Conservation (phyloP, 2,329 filamentous ascomycete genomes). For the Ophiostoma sp. region DNA sequence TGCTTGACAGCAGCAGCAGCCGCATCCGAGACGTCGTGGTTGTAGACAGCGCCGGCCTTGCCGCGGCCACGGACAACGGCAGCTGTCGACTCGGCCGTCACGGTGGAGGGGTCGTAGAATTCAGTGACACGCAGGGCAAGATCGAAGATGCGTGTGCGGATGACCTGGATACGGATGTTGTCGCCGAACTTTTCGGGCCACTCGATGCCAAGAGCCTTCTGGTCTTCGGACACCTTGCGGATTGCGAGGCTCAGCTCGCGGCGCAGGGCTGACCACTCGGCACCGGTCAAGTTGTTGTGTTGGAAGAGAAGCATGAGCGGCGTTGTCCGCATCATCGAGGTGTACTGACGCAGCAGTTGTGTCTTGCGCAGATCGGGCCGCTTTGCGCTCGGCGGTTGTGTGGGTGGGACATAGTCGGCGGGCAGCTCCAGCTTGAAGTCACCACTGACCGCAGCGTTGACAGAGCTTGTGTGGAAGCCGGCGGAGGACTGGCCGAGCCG, state of each 20-base stretch:
- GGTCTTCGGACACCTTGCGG: conserved; percentile 35
- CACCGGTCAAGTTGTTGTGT: conserved; percentile 62
- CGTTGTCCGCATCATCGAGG: conserved; percentile 77
- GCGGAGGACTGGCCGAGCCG: background rate
- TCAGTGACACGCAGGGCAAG: conserved; percentile 81
- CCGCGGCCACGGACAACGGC: conserved; percentile 31
- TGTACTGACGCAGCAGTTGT: conserved; percentile 79
- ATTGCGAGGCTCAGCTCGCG: conserved; percentile 57
- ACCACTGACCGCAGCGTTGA: background rate
- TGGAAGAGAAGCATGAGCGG: conserved; percentile 81
- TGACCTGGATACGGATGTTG: conserved; percentile 68
- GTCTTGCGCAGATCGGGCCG: conserved; percentile 82
- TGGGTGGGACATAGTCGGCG: conserved; percentile 53
- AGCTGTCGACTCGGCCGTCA: conserved; percentile 28
- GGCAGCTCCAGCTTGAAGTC: conserved; percentile 35
- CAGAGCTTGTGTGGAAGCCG: conserved; percentile 20
- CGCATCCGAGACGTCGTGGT: conserved; percentile 50
- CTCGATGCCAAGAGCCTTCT: conserved; percentile 19
- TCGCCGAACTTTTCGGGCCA: conserved; percentile 47
- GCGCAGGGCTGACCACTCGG: conserved; percentile 68
- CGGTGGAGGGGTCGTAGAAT: conserved; percentile 58
- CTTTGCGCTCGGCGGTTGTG: conserved; percentile 82
- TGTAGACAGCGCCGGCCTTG: conserved; percentile 36
- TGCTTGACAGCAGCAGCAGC: conserved; percentile 41
- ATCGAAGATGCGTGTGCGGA: conserved; percentile 85